Percentiles rank a stretch among this genome's conserved stretches.
Conservation (phyloP, 2,329 filamentous ascomycete species). For the Phialocephala sp. region DNA sequence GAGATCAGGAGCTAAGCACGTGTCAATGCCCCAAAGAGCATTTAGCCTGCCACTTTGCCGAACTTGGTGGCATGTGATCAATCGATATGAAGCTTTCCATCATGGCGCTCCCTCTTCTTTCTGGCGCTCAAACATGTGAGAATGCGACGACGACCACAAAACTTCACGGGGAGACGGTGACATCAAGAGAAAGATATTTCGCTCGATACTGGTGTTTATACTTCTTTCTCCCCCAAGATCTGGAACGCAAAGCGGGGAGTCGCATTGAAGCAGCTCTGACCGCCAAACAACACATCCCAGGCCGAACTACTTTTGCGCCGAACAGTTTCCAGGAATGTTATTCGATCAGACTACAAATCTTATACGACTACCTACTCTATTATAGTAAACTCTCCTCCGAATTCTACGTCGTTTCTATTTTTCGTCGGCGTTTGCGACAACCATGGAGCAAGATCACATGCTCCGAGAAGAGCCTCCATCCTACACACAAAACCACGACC, state of each 20-base stretch:
- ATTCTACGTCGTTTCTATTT: background rate
- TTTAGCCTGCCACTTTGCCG: conserved; percentile 11
- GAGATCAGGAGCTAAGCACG: background rate
- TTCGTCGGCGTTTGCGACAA: conserved; percentile 32
- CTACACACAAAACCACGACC: conserved; percentile 40
- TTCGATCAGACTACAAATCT: conserved; percentile 13
- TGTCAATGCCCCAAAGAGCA: conserved; percentile 3
- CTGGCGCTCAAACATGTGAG: conserved; percentile 5
- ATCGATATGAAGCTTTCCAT: conserved; percentile 20
- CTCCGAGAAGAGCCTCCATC: conserved; percentile 32
- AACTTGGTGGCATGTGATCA: conserved; percentile 25
- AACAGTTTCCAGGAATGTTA: conserved; percentile 24
- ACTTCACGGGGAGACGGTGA: conserved; percentile 3
- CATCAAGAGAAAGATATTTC: background rate
- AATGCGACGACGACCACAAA: conserved; percentile 14
- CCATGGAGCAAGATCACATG: conserved; percentile 44
- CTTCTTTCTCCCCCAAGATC: background rate
- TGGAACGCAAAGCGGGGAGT: background rate
- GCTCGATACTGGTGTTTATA: background rate
- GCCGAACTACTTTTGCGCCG: conserved; percentile 26
- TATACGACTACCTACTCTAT: conserved; percentile 5
- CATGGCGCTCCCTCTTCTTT: conserved; percentile 9
- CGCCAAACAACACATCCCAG: conserved; percentile 10
- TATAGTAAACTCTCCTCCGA: conserved; percentile 8
- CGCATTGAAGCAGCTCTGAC: conserved; percentile 16